These are phyloP conservation scores for Physcomitrellopsis africana DNA, from an alignment of 225 moss, liverwort and hornwort species.

Conservation along the genomic window DNA sequence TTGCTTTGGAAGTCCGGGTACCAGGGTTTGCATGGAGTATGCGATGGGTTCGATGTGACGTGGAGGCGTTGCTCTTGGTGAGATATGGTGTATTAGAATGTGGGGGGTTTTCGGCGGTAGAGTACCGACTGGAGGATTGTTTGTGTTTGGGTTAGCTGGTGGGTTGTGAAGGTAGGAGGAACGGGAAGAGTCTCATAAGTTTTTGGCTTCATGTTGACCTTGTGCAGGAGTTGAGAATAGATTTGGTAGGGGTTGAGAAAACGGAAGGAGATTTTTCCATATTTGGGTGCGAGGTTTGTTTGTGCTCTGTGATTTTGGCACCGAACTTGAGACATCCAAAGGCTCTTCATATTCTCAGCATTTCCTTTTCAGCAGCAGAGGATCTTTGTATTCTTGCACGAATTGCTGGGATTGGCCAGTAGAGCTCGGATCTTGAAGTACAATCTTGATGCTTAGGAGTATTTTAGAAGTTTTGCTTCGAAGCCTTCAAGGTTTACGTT, in stretches of 20 bases:
- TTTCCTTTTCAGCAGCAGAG: neutral
- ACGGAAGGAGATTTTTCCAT: neutral
- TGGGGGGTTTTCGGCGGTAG: conserved; percentile 3
- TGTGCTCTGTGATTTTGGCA: conserved; percentile 3
- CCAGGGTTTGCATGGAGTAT: no score
- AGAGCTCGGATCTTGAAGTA: neutral
- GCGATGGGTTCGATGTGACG: no score
- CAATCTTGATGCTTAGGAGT: conserved; percentile 7
- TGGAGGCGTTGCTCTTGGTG: conserved; percentile 21
- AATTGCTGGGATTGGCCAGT: conserved; percentile 9
- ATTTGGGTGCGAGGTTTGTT: neutral
- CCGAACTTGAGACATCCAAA: neutral
- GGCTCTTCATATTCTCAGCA: neutral
- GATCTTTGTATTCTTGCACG: neutral
- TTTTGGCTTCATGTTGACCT: conserved; percentile 24
- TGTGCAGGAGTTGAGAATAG: conserved; percentile 21
- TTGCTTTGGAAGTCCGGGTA: no score
- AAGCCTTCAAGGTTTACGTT: neutral
- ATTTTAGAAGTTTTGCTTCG: conserved; percentile 19
- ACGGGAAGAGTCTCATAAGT: neutral
- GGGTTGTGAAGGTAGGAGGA: neutral
- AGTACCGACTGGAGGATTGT: neutral
- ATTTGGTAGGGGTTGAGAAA: conserved; percentile 7
- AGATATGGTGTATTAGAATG: conserved; percentile 5
- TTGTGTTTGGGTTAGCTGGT: neutral